Percentiles rank a stretch among this genome's conserved stretches.
Evolutionary conservation across 2,329 filamentous ascomycete species (phyloP).

Genomic region (Sarocladium strictum): DNA sequence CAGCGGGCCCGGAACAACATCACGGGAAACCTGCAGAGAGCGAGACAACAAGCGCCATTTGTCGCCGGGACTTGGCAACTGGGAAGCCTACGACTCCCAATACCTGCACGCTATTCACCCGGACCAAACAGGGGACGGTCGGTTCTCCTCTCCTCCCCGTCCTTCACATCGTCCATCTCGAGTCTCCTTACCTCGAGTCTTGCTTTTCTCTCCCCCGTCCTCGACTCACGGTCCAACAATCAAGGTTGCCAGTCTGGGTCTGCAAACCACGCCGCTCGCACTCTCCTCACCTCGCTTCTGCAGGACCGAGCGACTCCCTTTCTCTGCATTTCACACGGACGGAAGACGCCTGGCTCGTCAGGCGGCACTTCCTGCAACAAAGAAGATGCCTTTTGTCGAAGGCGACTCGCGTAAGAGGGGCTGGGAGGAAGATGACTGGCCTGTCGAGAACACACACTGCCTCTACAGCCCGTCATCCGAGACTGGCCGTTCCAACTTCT

Average conservation of each 20-base stretch:
- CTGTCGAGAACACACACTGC: constrained; percentile 14
- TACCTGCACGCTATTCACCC: constrained; percentile 6
- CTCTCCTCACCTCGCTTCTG: neutral
- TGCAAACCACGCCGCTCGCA: neutral
- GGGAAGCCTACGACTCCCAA: neutral
- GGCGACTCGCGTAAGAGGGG: constrained; percentile 27
- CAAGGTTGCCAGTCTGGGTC: neutral
- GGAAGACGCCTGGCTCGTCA: constrained; percentile 2
- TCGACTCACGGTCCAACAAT: neutral
- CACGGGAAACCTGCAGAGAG: constrained; percentile 6
- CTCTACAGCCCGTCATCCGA: constrained; percentile 18
- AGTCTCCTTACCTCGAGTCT: neutral
- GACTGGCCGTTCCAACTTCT: constrained; percentile 19
- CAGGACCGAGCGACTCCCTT: neutral
- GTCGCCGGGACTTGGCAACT: neutral
- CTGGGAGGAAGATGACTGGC: constrained; percentile 22
- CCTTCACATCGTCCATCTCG: neutral
- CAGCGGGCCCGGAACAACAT: constrained; percentile 8
- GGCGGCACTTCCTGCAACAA: neutral
- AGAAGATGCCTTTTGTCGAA: constrained; percentile 29
- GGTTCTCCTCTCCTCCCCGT: neutral
- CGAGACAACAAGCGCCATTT: constrained; percentile 5
- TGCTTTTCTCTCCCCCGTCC: neutral
- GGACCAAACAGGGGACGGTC: constrained; percentile 1
- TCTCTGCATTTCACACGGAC: neutral